phyloP scores from a whole-genome alignment of 129 eudicot species.

The Arctium lappa region DNA sequence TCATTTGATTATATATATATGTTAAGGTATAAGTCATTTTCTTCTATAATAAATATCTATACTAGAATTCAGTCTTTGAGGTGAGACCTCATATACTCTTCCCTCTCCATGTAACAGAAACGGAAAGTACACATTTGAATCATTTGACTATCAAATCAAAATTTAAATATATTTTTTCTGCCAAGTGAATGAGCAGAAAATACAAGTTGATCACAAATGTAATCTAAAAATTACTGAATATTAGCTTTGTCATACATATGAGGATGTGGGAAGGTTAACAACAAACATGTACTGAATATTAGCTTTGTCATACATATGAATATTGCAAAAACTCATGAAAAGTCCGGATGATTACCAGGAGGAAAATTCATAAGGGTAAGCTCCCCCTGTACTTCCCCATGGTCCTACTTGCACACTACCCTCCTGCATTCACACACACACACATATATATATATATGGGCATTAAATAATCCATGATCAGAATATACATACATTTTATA shows the following conservation, averaged over 20 bases:
- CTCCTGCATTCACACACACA: too few relatives aligned
- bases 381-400: not conserved
- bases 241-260: not conserved
- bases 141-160: too few relatives aligned
- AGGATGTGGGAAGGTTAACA: too few relatives aligned
- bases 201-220: not conserved
- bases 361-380: not conserved
- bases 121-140: too few relatives aligned
- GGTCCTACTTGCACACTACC: not conserved
- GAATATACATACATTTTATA: too few relatives aligned
- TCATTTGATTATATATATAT: constrained; percentile 70
- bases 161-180: too few relatives aligned
- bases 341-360: too few relatives aligned
- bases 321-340: too few relatives aligned
- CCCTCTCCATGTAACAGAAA: not conserved
- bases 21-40: constrained; percentile 52
- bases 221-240: not conserved
- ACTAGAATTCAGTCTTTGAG: not conserved
- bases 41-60: not conserved
- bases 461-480: too few relatives aligned
- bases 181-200: not conserved
- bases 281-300: not conserved
- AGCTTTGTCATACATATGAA: too few relatives aligned
- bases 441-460: too few relatives aligned
- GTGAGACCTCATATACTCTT: not conserved